These are phyloP conservation scores for Rhynchosporium graminicola DNA, from an alignment of 2,329 filamentous ascomycete genomes.

Conservation along the genomic window DNA sequence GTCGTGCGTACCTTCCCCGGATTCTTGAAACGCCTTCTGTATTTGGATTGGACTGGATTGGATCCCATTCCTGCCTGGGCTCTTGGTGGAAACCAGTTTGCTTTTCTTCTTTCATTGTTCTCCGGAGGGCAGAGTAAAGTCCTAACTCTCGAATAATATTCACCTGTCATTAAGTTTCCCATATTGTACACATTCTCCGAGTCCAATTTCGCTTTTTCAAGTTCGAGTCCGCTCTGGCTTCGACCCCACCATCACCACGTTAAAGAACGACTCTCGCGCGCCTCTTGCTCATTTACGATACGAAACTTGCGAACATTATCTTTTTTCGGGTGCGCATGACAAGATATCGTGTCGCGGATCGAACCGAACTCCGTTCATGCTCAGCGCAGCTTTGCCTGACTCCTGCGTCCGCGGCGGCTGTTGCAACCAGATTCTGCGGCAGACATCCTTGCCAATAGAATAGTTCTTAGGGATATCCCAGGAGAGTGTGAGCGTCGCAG, in stretches of 20 bases:
- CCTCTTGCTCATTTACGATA: constrained; percentile 3
- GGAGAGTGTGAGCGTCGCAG: constrained; percentile 11
- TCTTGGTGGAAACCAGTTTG: no score
- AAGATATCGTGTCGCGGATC: constrained; percentile 3
- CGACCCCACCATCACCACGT: constrained; percentile 35
- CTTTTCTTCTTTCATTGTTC: constrained; percentile 2
- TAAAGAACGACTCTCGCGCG: constrained; percentile 29
- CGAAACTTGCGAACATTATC: constrained; percentile 9
- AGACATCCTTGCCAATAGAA: constrained; percentile 21
- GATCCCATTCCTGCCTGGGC: no score
- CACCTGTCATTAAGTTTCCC: constrained; percentile 8
- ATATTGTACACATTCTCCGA: not conserved
- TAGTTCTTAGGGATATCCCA: constrained; percentile 17
- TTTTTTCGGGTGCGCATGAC: not conserved
- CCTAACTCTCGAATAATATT: constrained; percentile 11
- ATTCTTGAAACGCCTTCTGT: constrained; percentile 34
- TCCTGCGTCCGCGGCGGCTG: constrained; percentile 6
- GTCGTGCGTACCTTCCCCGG: constrained; percentile 36
- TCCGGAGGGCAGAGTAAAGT: no score
- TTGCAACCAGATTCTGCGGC: constrained; percentile 19
- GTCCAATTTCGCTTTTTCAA: constrained; percentile 8
- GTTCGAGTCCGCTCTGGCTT: constrained; percentile 7
- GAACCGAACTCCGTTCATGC: constrained; percentile 15
- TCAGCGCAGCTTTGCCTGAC: not conserved
- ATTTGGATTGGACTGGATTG: no score